Base-by-base conservation (phyloP, 331 rosid species). In the Arachis monticola region DNA sequence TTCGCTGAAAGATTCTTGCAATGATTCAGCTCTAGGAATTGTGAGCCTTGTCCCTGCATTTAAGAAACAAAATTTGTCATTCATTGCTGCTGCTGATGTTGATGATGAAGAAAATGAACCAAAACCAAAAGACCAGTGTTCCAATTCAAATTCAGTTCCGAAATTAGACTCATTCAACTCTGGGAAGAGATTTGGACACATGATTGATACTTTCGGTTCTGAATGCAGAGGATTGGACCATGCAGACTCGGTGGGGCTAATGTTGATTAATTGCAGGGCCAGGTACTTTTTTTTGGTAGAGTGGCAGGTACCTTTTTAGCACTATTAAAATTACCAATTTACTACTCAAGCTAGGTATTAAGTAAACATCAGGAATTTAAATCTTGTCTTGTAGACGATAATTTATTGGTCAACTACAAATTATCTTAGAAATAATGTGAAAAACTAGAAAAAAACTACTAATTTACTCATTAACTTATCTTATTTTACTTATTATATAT, bases 171-270 rank as follows among this genome's bases (percentile, higher is more conserved):
- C 86, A 46, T 53, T 59, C 42, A 57, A 77, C 51, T 66, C 80
- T 9, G 38, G 69, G 64, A 70, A 55, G 10, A 60, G 31, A 30
- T 79, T 38, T 80, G 74, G 27, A 11, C 14, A 9, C 2, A 38
- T n/a, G 59, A 62, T 12, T 64, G 77, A 45, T 17, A 74, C 64
- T 46, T 60, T 75, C 32, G 89, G 72, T 56, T 72, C 82, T 51
- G 85, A 76, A 0, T 89, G 89, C 35, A 85, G 83, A 46, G 97
- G 97, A 17, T 84, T 93, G 76, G 96, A 93, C 51, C 91, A 91
- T 41, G 98, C 96, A 41, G 91, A 93, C 50, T 72, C 83, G 51
- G 70, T 93, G 82, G 98, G 97, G 11, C 83, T 89, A 47, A 60
- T 88, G 48, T 12, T 79, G 35, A 85, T 91, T 11, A 89, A 87